A percentile compares a stretch with the other conserved stretches of the same genome.
These are phyloP conservation scores for Piper longum DNA, from an alignment of 164 flowering plant species.

Conservation along the genomic window DNA sequence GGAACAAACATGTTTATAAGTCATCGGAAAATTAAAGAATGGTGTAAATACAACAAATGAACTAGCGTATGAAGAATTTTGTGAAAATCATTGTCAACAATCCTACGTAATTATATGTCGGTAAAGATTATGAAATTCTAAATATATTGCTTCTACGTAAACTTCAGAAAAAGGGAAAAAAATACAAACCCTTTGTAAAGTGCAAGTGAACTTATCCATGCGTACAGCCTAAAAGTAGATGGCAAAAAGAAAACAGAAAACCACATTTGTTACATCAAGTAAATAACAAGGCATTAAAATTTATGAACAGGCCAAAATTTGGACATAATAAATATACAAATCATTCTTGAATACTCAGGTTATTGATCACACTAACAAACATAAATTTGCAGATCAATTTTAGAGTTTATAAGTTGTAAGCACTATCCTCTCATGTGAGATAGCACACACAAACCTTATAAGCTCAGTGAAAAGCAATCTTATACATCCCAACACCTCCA, in stretches of 20 bases:
- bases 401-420: too few species aligned
- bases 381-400: too few species aligned
- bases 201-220: conserved; percentile 36
- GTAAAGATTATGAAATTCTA: conserved; percentile 70
- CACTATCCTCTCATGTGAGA: too few species aligned
- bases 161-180: neutral
- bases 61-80: conserved; percentile 1
- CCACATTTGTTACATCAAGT: too few species aligned
- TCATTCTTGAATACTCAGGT: too few species aligned
- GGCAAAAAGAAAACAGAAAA: neutral
- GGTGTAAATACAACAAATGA: neutral
- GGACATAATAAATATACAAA: too few species aligned
- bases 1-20: conserved; percentile 76
- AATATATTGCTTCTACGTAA: neutral
- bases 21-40: conserved; percentile 49
- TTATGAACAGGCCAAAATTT: too few species aligned
- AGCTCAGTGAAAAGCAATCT: conserved; percentile 77
- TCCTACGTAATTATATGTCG: neutral
- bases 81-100: too few species aligned
- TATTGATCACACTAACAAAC: too few species aligned
- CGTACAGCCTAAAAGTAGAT: neutral
- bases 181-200: conserved; percentile 74
- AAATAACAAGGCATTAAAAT: too few species aligned
- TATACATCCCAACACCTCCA: conserved; percentile 31
- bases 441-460: conserved; percentile 36